These are phyloP conservation scores for Paracamarosporium sp. DNA, from an alignment of 2,329 filamentous ascomycete species.

Conservation along the genomic window DNA sequence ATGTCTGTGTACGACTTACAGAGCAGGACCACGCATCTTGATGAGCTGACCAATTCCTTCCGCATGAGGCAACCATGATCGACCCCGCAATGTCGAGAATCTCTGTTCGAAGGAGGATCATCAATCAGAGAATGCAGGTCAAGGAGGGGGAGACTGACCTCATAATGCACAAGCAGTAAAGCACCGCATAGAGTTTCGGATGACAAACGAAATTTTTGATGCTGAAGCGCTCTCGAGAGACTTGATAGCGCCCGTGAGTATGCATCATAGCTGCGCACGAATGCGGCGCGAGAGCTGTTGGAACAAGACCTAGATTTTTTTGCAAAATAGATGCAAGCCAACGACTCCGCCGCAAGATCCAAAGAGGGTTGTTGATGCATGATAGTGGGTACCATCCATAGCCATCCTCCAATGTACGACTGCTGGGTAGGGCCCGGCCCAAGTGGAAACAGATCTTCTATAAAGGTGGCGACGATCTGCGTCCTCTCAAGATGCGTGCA, in stretches of 20 bases:
- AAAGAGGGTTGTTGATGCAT: neutral
- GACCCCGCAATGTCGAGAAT: neutral
- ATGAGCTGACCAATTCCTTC: constrained; percentile 1
- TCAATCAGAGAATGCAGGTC: neutral
- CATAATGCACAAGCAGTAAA: constrained; percentile 9
- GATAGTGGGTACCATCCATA: constrained; percentile 1
- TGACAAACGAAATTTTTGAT: neutral
- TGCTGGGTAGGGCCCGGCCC: neutral
- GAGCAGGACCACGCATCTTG: neutral
- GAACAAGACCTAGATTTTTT: neutral
- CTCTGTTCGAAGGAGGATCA: neutral
- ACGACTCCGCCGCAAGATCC: constrained; percentile 6
- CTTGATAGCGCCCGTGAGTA: neutral
- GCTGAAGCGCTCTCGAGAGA: constrained; percentile 1
- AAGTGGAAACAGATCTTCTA: constrained; percentile 5
- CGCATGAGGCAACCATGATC: constrained; percentile 4
- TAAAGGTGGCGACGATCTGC: constrained; percentile 1
- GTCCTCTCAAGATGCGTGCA: neutral
- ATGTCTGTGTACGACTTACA: neutral
- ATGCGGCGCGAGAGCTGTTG: neutral
- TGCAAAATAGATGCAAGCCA: constrained; percentile 2
- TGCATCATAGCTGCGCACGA: neutral
- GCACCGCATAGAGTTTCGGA: constrained; percentile 4
- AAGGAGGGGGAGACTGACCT: neutral
- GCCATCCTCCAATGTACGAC: constrained; percentile 7